phyloP scores from a whole-genome alignment of 306 rosid species.

The Vigna nakashimae region DNA sequence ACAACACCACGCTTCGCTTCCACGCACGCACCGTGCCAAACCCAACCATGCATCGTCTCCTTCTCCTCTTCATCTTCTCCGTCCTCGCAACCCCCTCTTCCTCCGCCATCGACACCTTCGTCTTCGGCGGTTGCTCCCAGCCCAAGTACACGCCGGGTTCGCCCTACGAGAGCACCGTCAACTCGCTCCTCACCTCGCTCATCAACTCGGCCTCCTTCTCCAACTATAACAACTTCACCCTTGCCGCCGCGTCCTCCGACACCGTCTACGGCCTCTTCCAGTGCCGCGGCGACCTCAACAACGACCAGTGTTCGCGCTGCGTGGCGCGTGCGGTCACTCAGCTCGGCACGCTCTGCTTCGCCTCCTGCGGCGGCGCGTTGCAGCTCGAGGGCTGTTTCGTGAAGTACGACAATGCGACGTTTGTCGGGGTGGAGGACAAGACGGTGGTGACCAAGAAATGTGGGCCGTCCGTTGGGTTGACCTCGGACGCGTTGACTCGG shows the following conservation, averaged over 20 bases:
- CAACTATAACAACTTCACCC: constrained; percentile 77
- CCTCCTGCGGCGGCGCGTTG: constrained; percentile 82
- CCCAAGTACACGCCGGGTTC: constrained; percentile 65
- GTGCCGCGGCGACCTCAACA: constrained; percentile 82
- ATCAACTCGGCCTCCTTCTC: constrained; percentile 71
- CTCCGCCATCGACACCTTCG: constrained; percentile 54
- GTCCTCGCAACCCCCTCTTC: constrained; percentile 48
- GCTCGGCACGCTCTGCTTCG: constrained; percentile 66
- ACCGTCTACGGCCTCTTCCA: constrained; percentile 79
- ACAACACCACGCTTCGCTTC: neutral
- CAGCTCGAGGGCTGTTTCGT: constrained; percentile 89
- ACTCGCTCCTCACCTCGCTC: constrained; percentile 75
- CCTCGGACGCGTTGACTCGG: constrained; percentile 55
- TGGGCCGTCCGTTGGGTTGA: constrained; percentile 65
- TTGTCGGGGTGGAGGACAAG: constrained; percentile 89
- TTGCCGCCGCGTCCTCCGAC: constrained; percentile 36
- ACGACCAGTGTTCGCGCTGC: constrained; percentile 69
- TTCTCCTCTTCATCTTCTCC: constrained; percentile 40
- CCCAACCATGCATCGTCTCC: constrained; percentile 41
- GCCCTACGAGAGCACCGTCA: constrained; percentile 59
- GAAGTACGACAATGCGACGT: constrained; percentile 74
- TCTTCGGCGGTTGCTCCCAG: constrained; percentile 85
- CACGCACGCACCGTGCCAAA: neutral
- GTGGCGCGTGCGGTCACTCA: constrained; percentile 63
- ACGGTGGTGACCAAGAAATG: constrained; percentile 74